Evolutionary conservation across 805 yeast species (phyloP).

Genomic region (Groenewaldozyma tartarivorans): DNA sequence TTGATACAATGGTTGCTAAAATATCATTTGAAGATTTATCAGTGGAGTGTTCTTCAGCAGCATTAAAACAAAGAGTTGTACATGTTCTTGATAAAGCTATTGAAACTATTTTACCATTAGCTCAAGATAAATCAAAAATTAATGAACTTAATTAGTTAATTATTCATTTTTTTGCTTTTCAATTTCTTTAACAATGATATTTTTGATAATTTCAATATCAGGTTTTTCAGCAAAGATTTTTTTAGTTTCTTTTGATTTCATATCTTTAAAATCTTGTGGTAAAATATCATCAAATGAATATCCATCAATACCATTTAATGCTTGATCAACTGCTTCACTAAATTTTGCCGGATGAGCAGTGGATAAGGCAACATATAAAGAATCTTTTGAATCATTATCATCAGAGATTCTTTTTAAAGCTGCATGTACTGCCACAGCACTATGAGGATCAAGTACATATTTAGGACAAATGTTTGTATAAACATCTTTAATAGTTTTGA

Average conservation of each 20-base stretch:
- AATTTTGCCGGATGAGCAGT: slow-evolving; percentile 99
- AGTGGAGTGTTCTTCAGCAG: slow-evolving; percentile 66
- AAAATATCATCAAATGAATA: slow-evolving; percentile 82
- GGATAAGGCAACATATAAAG: slow-evolving; percentile 60
- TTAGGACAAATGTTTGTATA: slow-evolving; percentile 49
- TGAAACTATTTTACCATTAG: slow-evolving; percentile 73
- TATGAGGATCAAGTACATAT: slow-evolving; percentile 91
- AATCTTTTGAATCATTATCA: slow-evolving; percentile 33
- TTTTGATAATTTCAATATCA: slow-evolving; percentile 65
- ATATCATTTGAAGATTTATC: slow-evolving; percentile 55
- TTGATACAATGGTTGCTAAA: slow-evolving; percentile 68
- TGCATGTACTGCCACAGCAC: slow-evolving; percentile 88
- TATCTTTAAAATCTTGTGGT: slow-evolving; percentile 74
- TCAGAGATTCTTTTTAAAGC: slow-evolving; percentile 50
- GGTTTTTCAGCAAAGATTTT: slow-evolving; percentile 61
- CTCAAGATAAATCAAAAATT: slow-evolving; percentile 6
- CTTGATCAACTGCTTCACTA: slow-evolving; percentile 86
- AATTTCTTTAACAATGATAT: slow-evolving; percentile 65
- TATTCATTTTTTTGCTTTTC: slow-evolving; percentile 29
- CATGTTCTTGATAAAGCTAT: slow-evolving; percentile 72
- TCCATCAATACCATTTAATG: slow-evolving; percentile 53
- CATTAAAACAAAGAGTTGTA: slow-evolving; percentile 71
- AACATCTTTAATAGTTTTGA: slow-evolving; percentile 62
- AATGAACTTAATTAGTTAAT: neutral
- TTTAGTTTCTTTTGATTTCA: slow-evolving; percentile 65